phyloP scores from a whole-genome alignment of 179 eudicot species.

The Pouteria campechiana region DNA sequence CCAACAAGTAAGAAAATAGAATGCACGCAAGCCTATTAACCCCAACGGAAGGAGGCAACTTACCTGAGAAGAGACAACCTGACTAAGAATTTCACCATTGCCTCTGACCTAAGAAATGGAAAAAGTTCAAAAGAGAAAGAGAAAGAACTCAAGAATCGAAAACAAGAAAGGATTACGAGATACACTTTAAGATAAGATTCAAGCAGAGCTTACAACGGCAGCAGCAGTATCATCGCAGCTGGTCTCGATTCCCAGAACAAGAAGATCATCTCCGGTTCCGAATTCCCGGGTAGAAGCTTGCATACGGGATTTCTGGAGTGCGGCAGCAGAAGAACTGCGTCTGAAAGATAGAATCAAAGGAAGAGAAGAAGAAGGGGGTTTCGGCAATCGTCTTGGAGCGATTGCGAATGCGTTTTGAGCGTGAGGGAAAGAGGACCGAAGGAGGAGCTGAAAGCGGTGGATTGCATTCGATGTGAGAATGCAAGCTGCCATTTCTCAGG shows the following conservation, averaged over 20 bases:
- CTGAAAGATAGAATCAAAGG: constrained; percentile 11
- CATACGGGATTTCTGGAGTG: constrained; percentile 9
- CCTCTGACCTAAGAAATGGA: constrained; percentile 51
- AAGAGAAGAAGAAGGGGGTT: constrained; percentile 5
- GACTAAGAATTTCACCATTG: constrained; percentile 92
- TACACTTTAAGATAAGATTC: neutral
- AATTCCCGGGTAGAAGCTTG: constrained; percentile 7
- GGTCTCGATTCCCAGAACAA: constrained; percentile 85
- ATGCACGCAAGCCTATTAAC: no score
- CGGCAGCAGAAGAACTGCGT: constrained; percentile 12
- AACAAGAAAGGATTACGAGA: neutral
- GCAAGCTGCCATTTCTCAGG: no score
- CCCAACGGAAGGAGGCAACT: no score
- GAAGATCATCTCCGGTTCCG: constrained; percentile 30
- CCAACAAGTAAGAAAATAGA: no score
- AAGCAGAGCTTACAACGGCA: constrained; percentile 84
- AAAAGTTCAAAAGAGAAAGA: no score
- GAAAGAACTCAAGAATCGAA: neutral
- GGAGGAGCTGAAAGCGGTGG: constrained; percentile 29
- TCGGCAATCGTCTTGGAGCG: neutral
- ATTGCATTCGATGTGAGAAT: no score
- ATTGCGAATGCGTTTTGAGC: constrained; percentile 6
- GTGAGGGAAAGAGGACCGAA: constrained; percentile 9
- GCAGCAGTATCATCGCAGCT: constrained; percentile 97
- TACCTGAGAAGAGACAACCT: constrained; percentile 96